Evolutionary conservation across 1,284 basidiomycete genomes (phyloP), one percentile per base, ranked within the genome.

Genomic region (Coniophora puteana): DNA sequence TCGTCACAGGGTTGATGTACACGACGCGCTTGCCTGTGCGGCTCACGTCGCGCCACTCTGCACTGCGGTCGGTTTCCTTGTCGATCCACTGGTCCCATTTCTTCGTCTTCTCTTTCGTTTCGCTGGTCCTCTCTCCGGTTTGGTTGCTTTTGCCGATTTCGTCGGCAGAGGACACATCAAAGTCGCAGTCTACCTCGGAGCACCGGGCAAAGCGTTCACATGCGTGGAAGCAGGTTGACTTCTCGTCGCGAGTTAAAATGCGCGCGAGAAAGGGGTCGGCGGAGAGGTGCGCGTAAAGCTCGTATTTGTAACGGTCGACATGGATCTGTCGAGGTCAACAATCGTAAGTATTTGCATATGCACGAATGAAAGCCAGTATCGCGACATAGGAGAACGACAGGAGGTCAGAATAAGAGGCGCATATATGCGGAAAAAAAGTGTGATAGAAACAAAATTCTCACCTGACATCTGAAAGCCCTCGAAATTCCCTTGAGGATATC

Each of bases 281-380:
- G 2, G 67, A 67, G 3, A 79, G 54, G 28, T 71, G 70, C 1
- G 68, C 65, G 59, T 83, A 91, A 14, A 94, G 74, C 11, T 61
- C 61, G 49, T 79, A 57, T 59, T 96, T 96, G 69, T 95, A 95
- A 25, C 86, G 73, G 59, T 96, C 93, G 23, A 93, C 74, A 51
- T 97, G 92, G 43, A 97, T 84, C 85, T 91, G 52, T 3, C 18
- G n/a, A n/a, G n/a, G n/a, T n/a, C n/a, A n/a, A n/a, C n/a, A n/a
- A n/a, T n/a, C n/a, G n/a, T n/a, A 16, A 28, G 18, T 20, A 14
- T 8, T 25, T 23, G 20, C 5, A 41, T 13, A 37, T 12, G 23
- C 22, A 29, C 27, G 36, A 36, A 17, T 23, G 30, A 29, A 25
- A 30, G 6, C 7, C 8, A 20, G 20, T 40, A 31, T 21, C 13